Evolutionary conservation across 805 yeast genomes (phyloP).

Genomic region (Wickerhamiella hasegawae): DNA sequence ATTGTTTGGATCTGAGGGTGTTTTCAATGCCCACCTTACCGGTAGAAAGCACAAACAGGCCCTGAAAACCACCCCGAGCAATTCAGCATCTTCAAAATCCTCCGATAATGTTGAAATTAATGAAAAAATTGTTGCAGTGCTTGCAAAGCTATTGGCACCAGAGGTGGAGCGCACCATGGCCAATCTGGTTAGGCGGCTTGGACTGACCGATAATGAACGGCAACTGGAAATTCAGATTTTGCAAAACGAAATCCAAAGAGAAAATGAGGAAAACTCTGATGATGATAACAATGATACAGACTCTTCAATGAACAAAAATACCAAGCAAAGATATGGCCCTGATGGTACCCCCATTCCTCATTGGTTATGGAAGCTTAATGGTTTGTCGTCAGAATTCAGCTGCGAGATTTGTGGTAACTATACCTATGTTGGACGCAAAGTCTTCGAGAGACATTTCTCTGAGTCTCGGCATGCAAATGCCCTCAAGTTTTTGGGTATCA

Average conservation of each 20-base stretch:
- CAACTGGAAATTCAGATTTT: conserved; percentile 36
- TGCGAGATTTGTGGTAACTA: conserved; percentile 83
- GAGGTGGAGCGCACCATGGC: conserved; percentile 35
- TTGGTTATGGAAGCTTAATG: conserved; percentile 86
- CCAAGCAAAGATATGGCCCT: conserved; percentile 58
- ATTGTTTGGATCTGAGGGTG: conserved; percentile 44
- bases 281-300: conserved; percentile 19
- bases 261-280: conserved; percentile 16
- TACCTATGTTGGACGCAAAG: conserved; percentile 54
- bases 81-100: too few species aligned
- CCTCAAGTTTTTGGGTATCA: conserved; percentile 54
- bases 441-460: conserved; percentile 62
- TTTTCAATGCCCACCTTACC: conserved; percentile 47
- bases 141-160: conserved; percentile 26
- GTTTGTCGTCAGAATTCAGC: conserved; percentile 49
- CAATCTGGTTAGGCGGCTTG: conserved; percentile 48
- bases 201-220: conserved; percentile 58
- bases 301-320: conserved; percentile 24
- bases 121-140: conserved; percentile 27
- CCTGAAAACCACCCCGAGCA: too few species aligned
- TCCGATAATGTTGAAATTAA: too few species aligned
- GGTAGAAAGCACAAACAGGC: conserved; percentile 66
- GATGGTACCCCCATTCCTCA: conserved; percentile 88
- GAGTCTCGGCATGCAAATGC: conserved; percentile 59
- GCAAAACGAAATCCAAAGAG: conserved; percentile 13